These are phyloP conservation scores for Acaromyces ingoldii DNA, from an alignment of 1,284 basidiomycete genomes.

Conservation along the genomic window DNA sequence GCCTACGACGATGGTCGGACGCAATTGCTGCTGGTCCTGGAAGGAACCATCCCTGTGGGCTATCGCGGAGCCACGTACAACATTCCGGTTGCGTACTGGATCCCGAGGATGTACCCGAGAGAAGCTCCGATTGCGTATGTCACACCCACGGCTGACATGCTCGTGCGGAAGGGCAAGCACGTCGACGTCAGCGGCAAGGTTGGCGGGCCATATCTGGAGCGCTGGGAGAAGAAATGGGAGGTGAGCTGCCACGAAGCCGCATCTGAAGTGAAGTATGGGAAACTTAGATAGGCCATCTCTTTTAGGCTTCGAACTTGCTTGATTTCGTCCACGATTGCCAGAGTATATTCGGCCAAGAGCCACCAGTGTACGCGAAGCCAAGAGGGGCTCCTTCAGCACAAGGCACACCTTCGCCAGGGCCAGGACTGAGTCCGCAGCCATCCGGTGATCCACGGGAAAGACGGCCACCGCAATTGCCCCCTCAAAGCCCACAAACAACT, in stretches of 20 bases:
- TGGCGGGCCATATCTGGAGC: constrained; percentile 63
- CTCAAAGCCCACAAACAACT: neutral
- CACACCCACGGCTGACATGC: constrained; percentile 86
- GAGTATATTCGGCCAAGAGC: constrained; percentile 72
- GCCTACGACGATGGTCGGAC: constrained; percentile 91
- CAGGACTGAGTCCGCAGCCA: constrained; percentile 10
- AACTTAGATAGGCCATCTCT: neutral
- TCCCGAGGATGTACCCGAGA: constrained; percentile 50
- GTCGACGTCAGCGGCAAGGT: constrained; percentile 81
- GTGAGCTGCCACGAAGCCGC: constrained; percentile 54
- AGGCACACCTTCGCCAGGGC: constrained; percentile 18
- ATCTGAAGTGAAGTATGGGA: neutral
- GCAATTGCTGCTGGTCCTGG: constrained; percentile 79
- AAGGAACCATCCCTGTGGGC: constrained; percentile 82
- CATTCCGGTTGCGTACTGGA: constrained; percentile 86
- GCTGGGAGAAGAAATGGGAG: constrained; percentile 80
- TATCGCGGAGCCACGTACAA: constrained; percentile 78
- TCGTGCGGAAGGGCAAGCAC: constrained; percentile 69
- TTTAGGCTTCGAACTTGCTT: constrained; percentile 58
- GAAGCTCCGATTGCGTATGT: constrained; percentile 85
- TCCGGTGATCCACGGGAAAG: constrained; percentile 19
- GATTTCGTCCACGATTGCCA: constrained; percentile 69
- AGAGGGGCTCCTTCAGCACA: constrained; percentile 30
- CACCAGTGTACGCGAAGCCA: constrained; percentile 87
- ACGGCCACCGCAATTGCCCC: constrained; percentile 21